phyloP scores from a whole-genome alignment of 2,329 filamentous ascomycete genomes.

The Neocatenulostroma microsporum region DNA sequence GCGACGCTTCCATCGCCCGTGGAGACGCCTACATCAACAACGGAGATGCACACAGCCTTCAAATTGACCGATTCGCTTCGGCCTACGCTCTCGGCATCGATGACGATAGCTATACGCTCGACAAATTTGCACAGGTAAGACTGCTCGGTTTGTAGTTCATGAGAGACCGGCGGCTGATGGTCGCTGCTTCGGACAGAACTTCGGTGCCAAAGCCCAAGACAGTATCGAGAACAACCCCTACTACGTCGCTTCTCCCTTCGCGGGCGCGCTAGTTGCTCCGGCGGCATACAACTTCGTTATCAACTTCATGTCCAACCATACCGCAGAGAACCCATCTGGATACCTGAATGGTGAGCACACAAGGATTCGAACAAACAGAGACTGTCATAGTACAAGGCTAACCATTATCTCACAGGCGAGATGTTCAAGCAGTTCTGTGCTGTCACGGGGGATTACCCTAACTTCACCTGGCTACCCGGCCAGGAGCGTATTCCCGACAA shows the following conservation, averaged over 20 bases:
- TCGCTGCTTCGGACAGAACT: too few species aligned
- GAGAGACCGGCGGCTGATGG: too few species aligned
- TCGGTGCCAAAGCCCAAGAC: slow-evolving; percentile 12
- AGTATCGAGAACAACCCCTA: slow-evolving; percentile 26
- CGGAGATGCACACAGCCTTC: slow-evolving; percentile 19
- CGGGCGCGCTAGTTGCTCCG: slow-evolving; percentile 17
- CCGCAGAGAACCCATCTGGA: slow-evolving; percentile 16
- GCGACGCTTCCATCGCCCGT: slow-evolving; percentile 23
- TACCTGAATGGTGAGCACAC: slow-evolving; percentile 17
- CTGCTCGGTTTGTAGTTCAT: too few species aligned
- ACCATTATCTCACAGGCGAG: too few species aligned
- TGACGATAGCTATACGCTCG: slow-evolving; percentile 18
- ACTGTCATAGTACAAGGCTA: too few species aligned
- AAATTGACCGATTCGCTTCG: slow-evolving; percentile 14
- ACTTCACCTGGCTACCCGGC: slow-evolving; percentile 17
- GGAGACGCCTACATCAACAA: slow-evolving; percentile 21
- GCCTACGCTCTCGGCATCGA: slow-evolving; percentile 14
- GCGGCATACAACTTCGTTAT: slow-evolving; percentile 24
- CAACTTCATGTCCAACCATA: slow-evolving; percentile 25
- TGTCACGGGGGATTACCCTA: slow-evolving; percentile 17
- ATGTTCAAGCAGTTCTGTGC: slow-evolving; percentile 20
- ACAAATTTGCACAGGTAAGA: too few species aligned
- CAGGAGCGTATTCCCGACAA: slow-evolving; percentile 24
- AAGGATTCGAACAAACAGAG: too few species aligned
- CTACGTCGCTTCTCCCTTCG: slow-evolving; percentile 26